Evolutionary conservation across 2,329 filamentous ascomycete genomes (phyloP).

Genomic region (Arthroderma uncinatum): DNA sequence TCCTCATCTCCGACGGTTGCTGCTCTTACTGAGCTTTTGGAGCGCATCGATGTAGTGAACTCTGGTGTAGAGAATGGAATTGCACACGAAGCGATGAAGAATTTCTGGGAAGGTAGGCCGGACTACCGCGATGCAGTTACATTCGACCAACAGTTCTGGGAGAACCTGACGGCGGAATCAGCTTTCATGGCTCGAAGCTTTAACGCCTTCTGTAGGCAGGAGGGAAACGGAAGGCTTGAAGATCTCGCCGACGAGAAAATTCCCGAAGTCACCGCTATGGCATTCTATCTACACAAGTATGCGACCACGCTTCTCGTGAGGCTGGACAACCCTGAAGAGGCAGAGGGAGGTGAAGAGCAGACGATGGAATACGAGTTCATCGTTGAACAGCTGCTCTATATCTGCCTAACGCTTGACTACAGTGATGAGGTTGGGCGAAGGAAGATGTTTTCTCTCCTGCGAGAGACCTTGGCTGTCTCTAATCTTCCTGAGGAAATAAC

Average conservation of each 20-base stretch:
- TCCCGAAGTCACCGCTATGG: constrained; percentile 84
- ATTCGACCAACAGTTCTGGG: constrained; percentile 39
- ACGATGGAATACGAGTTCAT: constrained; percentile 88
- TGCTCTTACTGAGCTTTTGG: constrained; percentile 79
- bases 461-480: constrained; percentile 72
- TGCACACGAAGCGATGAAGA: constrained; percentile 83
- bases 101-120: constrained; percentile 88
- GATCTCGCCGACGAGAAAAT: constrained; percentile 80
- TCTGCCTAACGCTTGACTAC: constrained; percentile 85
- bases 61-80: constrained; percentile 83
- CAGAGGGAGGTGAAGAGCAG: constrained; percentile 65
- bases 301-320: constrained; percentile 44
- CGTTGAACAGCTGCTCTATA: constrained; percentile 86
- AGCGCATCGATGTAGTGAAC: constrained; percentile 86
- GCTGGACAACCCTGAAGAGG: constrained; percentile 29
- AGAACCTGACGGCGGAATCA: constrained; percentile 56
- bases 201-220: constrained; percentile 78
- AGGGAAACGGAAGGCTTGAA: constrained; percentile 63
- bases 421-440: constrained; percentile 91
- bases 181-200: constrained; percentile 86
- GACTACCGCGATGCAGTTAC: constrained; percentile 38
- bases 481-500: constrained; percentile 88
- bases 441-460: constrained; percentile 87
- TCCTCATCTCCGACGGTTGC: constrained; percentile 59
- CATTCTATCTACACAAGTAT: constrained; percentile 75